Evolutionary conservation across 257 asterid genomes (phyloP).

Genomic region (Petunia secreta): DNA sequence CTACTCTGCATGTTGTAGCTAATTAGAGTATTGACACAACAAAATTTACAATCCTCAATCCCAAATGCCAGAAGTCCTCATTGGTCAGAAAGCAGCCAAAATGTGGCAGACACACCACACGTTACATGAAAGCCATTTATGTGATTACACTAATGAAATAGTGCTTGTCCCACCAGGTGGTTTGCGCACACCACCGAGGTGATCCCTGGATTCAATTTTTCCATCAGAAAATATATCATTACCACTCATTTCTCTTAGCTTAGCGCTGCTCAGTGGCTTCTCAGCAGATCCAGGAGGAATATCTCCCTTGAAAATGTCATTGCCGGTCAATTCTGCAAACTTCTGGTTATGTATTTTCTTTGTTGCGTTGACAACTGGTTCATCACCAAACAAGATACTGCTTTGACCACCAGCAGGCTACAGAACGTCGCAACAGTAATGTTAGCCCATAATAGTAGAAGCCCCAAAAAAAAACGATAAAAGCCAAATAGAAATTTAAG

Average conservation of each 20-base stretch:
- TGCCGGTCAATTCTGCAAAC: slow-evolving; percentile 86
- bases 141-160: slow-evolving; percentile 65
- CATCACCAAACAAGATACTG: slow-evolving; percentile 77
- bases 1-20: neutral
- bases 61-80: slow-evolving; percentile 11
- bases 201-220: slow-evolving; percentile 71
- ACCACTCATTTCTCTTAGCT: slow-evolving; percentile 90
- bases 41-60: neutral
- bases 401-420: slow-evolving; percentile 99
- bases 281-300: slow-evolving; percentile 72
- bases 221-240: slow-evolving; percentile 80
- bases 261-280: slow-evolving; percentile 76
- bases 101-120: neutral
- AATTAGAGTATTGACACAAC: slow-evolving; percentile 1
- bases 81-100: slow-evolving; percentile 8
- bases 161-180: slow-evolving; percentile 96
- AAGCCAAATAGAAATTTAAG: too few relatives aligned
- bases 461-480: neutral
- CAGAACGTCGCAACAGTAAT: slow-evolving; percentile 9
- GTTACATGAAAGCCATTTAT: neutral
- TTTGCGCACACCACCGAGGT: slow-evolving; percentile 83
- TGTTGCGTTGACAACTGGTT: slow-evolving; percentile 60
- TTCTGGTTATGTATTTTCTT: slow-evolving; percentile 86
- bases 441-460: neutral
- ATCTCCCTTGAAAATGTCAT: slow-evolving; percentile 89